A percentile compares a stretch with the other conserved stretches of the same genome.
These are phyloP conservation scores for Stevia rebaudiana DNA, from an alignment of 140 eudicot species.

Conservation along the genomic window DNA sequence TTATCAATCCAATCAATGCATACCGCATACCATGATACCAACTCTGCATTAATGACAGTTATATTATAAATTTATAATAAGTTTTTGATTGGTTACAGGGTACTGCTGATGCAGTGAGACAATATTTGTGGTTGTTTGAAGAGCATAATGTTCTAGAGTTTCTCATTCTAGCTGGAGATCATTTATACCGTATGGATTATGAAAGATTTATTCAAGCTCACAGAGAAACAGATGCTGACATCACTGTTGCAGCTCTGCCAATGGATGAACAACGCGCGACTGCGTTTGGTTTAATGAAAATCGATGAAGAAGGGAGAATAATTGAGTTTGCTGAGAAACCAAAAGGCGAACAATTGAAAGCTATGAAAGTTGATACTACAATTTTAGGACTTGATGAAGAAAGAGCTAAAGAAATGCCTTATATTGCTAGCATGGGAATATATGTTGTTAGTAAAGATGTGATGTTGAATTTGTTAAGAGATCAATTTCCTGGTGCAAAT, in stretches of 20 bases:
- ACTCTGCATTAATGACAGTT: neutral
- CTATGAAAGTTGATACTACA: conserved; percentile 94
- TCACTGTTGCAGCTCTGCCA: conserved; percentile 93
- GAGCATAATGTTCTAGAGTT: conserved; percentile 83
- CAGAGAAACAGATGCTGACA: conserved; percentile 97
- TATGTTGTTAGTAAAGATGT: conserved; percentile 93
- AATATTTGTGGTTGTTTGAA: conserved; percentile 94
- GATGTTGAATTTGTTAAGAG: conserved; percentile 68
- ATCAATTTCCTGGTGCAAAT: conserved; percentile 83
- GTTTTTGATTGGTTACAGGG: conserved; percentile 44
- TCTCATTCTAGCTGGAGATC: conserved; percentile 81
- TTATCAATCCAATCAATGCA: neutral
- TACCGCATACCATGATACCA: neutral
- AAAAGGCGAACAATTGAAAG: conserved; percentile 74
- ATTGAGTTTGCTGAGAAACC: conserved; percentile 95
- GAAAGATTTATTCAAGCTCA: conserved; percentile 93
- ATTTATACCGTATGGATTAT: conserved; percentile 91
- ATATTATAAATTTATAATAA: neutral
- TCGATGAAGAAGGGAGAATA: conserved; percentile 90
- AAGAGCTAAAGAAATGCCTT: conserved; percentile 97
- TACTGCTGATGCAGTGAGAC: conserved; percentile 99
- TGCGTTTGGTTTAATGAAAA: conserved; percentile 96
- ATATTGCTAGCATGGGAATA: conserved; percentile 93
- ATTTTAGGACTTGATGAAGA: conserved; percentile 87
- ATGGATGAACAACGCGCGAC: conserved; percentile 99